Percentiles rank a stretch among this genome's conserved stretches.
phyloP scores from a whole-genome alignment of 1,139 yeast species.

The Sugiyamaella neomexicana region DNA sequence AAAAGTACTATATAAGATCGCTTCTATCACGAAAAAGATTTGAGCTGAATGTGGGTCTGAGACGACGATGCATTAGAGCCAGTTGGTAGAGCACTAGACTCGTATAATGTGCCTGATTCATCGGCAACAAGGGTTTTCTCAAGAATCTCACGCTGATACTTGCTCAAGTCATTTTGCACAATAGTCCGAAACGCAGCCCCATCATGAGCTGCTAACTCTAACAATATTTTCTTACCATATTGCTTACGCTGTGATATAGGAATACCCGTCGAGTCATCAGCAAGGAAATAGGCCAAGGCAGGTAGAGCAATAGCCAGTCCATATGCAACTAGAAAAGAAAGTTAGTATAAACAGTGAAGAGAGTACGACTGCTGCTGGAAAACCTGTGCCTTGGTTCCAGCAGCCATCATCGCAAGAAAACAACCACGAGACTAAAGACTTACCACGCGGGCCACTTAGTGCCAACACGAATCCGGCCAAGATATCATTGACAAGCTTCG shows the following conservation, averaged over 20 bases:
- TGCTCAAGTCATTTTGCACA: conserved; percentile 40
- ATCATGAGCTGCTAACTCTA: conserved; percentile 52
- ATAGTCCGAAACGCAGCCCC: conserved; percentile 57
- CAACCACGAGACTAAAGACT: no score
- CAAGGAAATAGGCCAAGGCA: conserved; percentile 48
- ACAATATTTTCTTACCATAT: conserved; percentile 54
- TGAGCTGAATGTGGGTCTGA: conserved; percentile 36
- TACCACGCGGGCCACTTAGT: conserved; percentile 37
- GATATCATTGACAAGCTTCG: conserved; percentile 54
- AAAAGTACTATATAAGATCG: no score
- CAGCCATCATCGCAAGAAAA: background rate
- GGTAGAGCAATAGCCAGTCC: conserved; percentile 53
- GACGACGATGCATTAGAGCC: conserved; percentile 22
- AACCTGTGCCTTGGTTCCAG: no score
- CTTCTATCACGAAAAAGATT: conserved; percentile 28
- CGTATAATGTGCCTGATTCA: conserved; percentile 9
- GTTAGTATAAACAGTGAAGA: conserved; percentile 5
- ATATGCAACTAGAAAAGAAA: conserved; percentile 23
- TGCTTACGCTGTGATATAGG: conserved; percentile 35
- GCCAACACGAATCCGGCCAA: conserved; percentile 51
- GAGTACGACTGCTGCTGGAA: no score
- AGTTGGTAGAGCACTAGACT: background rate
- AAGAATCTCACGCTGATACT: conserved; percentile 31
- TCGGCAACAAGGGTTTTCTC: conserved; percentile 31
- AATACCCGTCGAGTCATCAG: conserved; percentile 31